Evolutionary conservation across 108 stramenopile genomes (phyloP), one percentile per base, ranked within the genome.

Genomic region (Nitzschia putrida): DNA sequence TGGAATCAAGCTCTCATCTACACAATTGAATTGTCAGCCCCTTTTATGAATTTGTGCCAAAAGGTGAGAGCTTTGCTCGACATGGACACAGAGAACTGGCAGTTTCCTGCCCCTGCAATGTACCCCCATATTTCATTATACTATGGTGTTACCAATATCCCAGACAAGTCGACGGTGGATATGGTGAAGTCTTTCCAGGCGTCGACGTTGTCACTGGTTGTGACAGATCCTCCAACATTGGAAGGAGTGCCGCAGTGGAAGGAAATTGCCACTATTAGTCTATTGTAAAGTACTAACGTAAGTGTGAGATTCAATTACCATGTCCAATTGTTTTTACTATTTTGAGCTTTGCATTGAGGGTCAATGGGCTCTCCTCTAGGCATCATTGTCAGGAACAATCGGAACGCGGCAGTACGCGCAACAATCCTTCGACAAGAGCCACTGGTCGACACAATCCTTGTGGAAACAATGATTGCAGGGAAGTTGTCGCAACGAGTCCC

Each of bases 381-480:
- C 29, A 13, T 63, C 12, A 21, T 57, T 20, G 49, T 73, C 77
- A 9, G 56, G 24, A 18, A 82, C 70, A 66, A 93, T 87, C 0
- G 80, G 72, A 42, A 79, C 80, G 60, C 93, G 82, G 80, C 97
- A 98, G 64, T 91, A 90, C n/a, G 93, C 87, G 76, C 97, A 98
- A 47, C 81, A 82, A 76, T 96, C 93, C 39, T 90, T 91, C 3
- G 79, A 80, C 16, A 63, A 34, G 21, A 96, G 69, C 97, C 97
- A 98, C 24, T 84, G 83, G 54, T 95, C 91, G 16, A 95, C 85
- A 59, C 97, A 98, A 7, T 94, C 91, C 41, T 64, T 70, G 71
- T 97, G 96, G 69, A 96, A 98, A 54, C 71, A 76, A 73, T 98
- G 97, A 1, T 72, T 58, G 69, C 97, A 98, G 10, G 89, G 92